Percentiles rank a stretch among this genome's conserved stretches.
Evolutionary conservation across 2,329 filamentous ascomycete genomes (phyloP).

Genomic region (Sporothrix inflata): DNA sequence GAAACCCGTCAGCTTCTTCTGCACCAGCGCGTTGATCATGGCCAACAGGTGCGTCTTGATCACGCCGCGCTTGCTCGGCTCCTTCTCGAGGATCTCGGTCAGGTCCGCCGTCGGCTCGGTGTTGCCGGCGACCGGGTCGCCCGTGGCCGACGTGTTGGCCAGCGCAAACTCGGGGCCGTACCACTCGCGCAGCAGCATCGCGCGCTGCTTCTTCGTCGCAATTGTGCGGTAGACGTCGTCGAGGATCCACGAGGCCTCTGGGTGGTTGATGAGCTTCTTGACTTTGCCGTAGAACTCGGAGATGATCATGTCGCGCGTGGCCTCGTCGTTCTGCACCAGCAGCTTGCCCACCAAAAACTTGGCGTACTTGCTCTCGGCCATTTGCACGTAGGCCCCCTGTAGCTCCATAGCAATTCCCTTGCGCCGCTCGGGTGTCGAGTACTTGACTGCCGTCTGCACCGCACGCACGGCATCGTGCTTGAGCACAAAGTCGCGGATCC

Average conservation of each 20-base stretch:
- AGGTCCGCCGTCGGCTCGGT: slow-evolving; percentile 67
- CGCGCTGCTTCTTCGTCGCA: slow-evolving; percentile 84
- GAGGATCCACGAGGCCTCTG: slow-evolving; percentile 95
- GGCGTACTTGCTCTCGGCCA: slow-evolving; percentile 94
- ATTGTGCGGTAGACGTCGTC: slow-evolving; percentile 94
- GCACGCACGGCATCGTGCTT: slow-evolving; percentile 98
- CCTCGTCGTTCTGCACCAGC: slow-evolving; percentile 85
- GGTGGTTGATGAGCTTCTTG: slow-evolving; percentile 89
- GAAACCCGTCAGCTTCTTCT: slow-evolving; percentile 96
- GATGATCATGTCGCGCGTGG: slow-evolving; percentile 85
- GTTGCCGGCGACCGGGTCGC: slow-evolving; percentile 32
- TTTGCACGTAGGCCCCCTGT: slow-evolving; percentile 77
- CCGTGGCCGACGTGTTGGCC: slow-evolving; percentile 47
- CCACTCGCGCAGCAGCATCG: slow-evolving; percentile 86
- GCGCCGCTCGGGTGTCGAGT: slow-evolving; percentile 81
- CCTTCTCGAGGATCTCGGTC: slow-evolving; percentile 70
- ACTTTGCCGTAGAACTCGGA: slow-evolving; percentile 95
- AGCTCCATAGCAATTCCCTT: slow-evolving; percentile 86
- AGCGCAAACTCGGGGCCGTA: slow-evolving; percentile 93
- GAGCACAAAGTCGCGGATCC: slow-evolving; percentile 93
- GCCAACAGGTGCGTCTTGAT: slow-evolving; percentile 85
- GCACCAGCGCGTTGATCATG: slow-evolving; percentile 87
- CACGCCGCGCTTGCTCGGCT: slow-evolving; percentile 82
- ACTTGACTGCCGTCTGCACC: slow-evolving; percentile 96
- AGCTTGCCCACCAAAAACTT: slow-evolving; percentile 98